phyloP scores from a whole-genome alignment of 2,329 filamentous ascomycete species.

The Cytospora piceicola region DNA sequence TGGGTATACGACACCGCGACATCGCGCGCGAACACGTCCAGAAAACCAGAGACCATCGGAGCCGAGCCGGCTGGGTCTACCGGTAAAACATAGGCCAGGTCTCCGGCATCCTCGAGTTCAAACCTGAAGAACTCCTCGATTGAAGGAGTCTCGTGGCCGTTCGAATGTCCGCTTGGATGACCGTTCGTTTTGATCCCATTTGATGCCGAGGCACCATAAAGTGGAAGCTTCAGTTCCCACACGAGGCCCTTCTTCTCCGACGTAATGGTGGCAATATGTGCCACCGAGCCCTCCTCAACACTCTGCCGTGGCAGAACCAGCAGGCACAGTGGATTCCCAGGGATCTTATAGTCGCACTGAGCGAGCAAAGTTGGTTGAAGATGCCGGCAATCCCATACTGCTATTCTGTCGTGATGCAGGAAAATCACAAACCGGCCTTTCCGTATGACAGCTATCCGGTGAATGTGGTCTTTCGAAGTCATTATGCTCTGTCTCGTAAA shows the following conservation, averaged over 20 bases:
- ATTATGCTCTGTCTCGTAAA: slow-evolving; percentile 72
- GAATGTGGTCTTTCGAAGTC: slow-evolving; percentile 70
- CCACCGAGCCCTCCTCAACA: slow-evolving; percentile 57
- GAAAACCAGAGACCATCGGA: slow-evolving; percentile 72
- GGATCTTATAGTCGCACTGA: slow-evolving; percentile 59
- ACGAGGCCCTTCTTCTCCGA: slow-evolving; percentile 78
- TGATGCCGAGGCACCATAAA: slow-evolving; percentile 39
- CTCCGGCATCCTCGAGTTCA: slow-evolving; percentile 62
- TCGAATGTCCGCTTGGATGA: slow-evolving; percentile 35
- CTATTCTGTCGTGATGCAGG: slow-evolving; percentile 70
- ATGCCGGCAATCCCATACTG: slow-evolving; percentile 77
- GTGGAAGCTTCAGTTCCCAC: slow-evolving; percentile 74
- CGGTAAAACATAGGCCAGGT: slow-evolving; percentile 70
- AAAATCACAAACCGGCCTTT: slow-evolving; percentile 83
- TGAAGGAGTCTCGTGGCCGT: slow-evolving; percentile 43
- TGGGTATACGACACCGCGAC: slow-evolving; percentile 84
- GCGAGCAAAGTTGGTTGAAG: slow-evolving; percentile 62
- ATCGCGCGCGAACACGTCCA: slow-evolving; percentile 85
- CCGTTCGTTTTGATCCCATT: slow-evolving; percentile 23
- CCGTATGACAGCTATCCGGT: slow-evolving; percentile 76
- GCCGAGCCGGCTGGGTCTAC: slow-evolving; percentile 83
- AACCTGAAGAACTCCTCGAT: slow-evolving; percentile 74
- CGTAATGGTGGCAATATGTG: slow-evolving; percentile 81
- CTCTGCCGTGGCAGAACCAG: slow-evolving; percentile 71
- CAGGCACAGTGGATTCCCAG: slow-evolving; percentile 78